Evolutionary conservation across 768 basidiomycete genomes (phyloP).

Genomic region (Amanita polypyramis): DNA sequence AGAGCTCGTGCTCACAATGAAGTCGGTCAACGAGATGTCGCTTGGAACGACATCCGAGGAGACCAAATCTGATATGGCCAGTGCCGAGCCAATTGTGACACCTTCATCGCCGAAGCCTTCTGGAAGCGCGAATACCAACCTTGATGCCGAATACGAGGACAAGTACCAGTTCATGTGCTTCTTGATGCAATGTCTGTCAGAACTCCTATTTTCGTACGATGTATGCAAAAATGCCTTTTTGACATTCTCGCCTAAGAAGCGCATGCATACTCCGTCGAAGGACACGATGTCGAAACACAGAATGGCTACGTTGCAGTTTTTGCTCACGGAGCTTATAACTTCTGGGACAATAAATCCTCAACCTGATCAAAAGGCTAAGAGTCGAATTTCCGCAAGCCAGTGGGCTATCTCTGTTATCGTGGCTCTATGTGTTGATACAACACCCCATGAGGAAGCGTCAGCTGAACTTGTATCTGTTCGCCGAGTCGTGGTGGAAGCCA

Average conservation of each 20-base stretch:
- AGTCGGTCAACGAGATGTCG: constrained; percentile 21
- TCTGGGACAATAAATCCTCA: constrained; percentile 64
- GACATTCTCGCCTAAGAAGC: constrained; percentile 64
- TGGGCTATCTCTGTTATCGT: constrained; percentile 89
- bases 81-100: background rate
- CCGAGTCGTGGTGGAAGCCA: constrained; percentile 82
- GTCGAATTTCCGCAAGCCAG: constrained; percentile 56
- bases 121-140: constrained; percentile 1
- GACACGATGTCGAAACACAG: constrained; percentile 50
- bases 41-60: background rate
- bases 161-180: constrained; percentile 60
- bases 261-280: constrained; percentile 49
- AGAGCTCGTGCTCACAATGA: constrained; percentile 59
- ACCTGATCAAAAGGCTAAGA: constrained; percentile 41
- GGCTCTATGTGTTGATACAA: constrained; percentile 85
- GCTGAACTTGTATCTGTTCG: constrained; percentile 81
- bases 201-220: constrained; percentile 89
- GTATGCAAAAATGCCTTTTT: constrained; percentile 83
- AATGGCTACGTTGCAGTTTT: constrained; percentile 61
- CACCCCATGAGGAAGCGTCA: constrained; percentile 48
- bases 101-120: background rate
- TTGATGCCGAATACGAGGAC: constrained; percentile 19
- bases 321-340: constrained; percentile 76
- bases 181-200: constrained; percentile 86
- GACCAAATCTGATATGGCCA: background rate